Evolutionary conservation across 306 rosid genomes (phyloP).

Genomic region (Hippophae tibetana): DNA sequence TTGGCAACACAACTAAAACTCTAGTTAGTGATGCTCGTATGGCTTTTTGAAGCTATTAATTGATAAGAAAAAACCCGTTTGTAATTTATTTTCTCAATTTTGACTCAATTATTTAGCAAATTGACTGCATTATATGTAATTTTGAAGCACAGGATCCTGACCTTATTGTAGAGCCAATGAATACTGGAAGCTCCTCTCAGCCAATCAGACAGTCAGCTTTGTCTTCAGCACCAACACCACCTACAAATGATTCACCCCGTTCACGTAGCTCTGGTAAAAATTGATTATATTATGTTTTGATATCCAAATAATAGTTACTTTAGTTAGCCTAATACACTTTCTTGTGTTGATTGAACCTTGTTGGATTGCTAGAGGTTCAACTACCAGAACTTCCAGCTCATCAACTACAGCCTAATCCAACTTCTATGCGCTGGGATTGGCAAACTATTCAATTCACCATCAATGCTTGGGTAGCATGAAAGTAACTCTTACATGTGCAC

Average conservation of each 20-base stretch:
- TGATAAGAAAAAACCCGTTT: neutral
- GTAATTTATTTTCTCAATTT: neutral
- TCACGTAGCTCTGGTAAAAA: slow-evolving; percentile 46
- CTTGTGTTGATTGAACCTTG: slow-evolving; percentile 11
- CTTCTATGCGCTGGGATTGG: slow-evolving; percentile 74
- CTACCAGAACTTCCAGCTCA: slow-evolving; percentile 56
- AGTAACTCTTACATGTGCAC: slow-evolving; percentile 8
- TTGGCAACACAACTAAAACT: no score
- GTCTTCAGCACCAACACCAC: slow-evolving; percentile 26
- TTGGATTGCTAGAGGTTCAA: slow-evolving; percentile 35
- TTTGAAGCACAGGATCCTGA: slow-evolving; percentile 58
- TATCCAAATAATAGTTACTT: neutral
- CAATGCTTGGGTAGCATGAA: slow-evolving; percentile 79
- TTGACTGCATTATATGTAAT: slow-evolving; percentile 10
- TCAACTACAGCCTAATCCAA: slow-evolving; percentile 48
- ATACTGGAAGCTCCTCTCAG: slow-evolving; percentile 51
- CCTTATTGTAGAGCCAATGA: slow-evolving; percentile 69
- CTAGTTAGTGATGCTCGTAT: neutral
- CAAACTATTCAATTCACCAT: slow-evolving; percentile 82
- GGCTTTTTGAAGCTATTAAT: neutral
- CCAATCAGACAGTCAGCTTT: slow-evolving; percentile 49
- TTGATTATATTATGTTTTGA: slow-evolving; percentile 4
- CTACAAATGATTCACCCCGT: slow-evolving; percentile 46
- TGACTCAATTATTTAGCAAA: neutral
- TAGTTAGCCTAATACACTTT: slow-evolving; percentile 9